Evolutionary conservation across 2,329 filamentous ascomycete genomes (phyloP).

Genomic region (Alternaria arborescens): DNA sequence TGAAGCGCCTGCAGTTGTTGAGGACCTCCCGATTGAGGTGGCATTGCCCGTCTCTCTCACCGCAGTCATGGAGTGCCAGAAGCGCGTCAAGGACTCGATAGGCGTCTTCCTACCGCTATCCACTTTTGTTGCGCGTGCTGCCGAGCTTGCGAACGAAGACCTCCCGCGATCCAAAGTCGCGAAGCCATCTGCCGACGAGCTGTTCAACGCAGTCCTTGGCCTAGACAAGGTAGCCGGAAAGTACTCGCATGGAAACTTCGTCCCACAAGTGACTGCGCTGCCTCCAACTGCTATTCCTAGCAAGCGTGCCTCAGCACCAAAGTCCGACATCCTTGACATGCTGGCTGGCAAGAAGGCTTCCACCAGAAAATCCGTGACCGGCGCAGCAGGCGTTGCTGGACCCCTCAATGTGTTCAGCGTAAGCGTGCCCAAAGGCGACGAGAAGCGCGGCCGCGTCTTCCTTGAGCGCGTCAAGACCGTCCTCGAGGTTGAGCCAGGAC

Average conservation of each 20-base stretch:
- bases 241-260: constrained; percentile 69
- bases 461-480: constrained; percentile 85
- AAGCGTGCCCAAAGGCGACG: constrained; percentile 79
- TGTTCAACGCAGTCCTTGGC: constrained; percentile 90
- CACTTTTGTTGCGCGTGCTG: constrained; percentile 85
- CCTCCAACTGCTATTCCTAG: constrained; percentile 37
- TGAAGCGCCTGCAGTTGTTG: constrained; percentile 51
- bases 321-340: constrained; percentile 83
- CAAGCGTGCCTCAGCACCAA: constrained; percentile 48
- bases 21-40: constrained; percentile 65
- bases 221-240: constrained; percentile 61
- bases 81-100: constrained; percentile 77
- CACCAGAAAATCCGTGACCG: constrained; percentile 36
- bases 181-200: constrained; percentile 76
- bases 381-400: constrained; percentile 44
- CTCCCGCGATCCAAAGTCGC: constrained; percentile 73
- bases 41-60: constrained; percentile 80
- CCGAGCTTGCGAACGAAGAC: constrained; percentile 86
- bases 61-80: constrained; percentile 81
- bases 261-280: constrained; percentile 72
- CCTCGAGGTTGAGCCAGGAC: constrained; percentile 59
- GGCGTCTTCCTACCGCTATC: constrained; percentile 84
- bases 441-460: constrained; percentile 82
- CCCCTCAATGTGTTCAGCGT: constrained; percentile 83
- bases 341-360: constrained; percentile 56